Base-by-base conservation (phyloP, 2,329 filamentous ascomycete genomes). In the Penicillium sp. region DNA sequence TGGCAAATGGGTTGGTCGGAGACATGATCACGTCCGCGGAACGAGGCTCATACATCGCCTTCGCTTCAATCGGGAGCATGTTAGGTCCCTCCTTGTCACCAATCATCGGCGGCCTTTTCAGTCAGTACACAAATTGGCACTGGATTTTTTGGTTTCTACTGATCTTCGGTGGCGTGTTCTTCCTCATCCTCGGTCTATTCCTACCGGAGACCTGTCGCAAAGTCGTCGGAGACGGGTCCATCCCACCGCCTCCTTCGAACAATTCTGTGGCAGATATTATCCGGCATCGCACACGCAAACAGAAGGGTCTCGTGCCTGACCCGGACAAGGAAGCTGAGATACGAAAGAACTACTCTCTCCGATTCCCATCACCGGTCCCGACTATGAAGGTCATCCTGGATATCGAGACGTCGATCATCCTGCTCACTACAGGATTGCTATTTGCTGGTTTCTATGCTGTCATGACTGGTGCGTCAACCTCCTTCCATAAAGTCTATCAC, bases 81-180 rank as follows among this genome's bases (percentile, higher is more conserved):
- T 58, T 78, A 6, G 79, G 76, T 0, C 77, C 78, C 1, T 69
- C 77, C 3, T 68, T 89, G 0, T 75, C 83, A 0, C 86, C 87
- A 0, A 79, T 88, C 1, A 75, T 90, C 3, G 87, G 88, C 17
- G 88, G 87, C 0, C 62, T 89, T 0, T 71, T 91, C 27, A 81
- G 81, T n/a, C 78, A 89, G 64, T 88, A 83, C 62, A 79, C 88
- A 0, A 83, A 85, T 21, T 90, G 87, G 87, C 77, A 67, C 17
- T 67, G 65, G 54, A 84, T 89, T 54, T 89, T 89, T 68, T 89
- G 86, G 86, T 88, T 89, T 67, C 80, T 87, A 42, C 77, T 83
- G 42, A 87, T 89, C 41, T 75, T 75, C 5, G 66, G 73, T 0
- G 72, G 67, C 4, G 70, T 75, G 0, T 85, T 82, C 70, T 74